Evolutionary conservation across 2,329 filamentous ascomycete species (phyloP).

Genomic region (Colletotrichum sp.): DNA sequence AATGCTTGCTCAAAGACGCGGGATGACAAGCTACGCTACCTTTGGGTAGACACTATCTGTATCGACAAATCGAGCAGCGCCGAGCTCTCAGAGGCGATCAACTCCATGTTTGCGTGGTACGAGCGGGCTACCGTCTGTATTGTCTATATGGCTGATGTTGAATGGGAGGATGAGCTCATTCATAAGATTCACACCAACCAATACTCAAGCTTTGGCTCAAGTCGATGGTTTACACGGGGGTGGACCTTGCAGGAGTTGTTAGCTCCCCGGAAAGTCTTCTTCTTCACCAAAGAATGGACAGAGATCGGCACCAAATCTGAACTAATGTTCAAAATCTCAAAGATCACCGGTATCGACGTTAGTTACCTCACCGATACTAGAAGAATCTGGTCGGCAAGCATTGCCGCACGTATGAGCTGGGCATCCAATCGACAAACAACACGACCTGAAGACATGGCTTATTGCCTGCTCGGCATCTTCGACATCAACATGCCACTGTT

Average conservation of each 20-base stretch:
- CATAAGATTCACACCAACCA: neutral
- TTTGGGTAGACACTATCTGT: constrained; percentile 37
- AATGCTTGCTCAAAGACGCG: neutral
- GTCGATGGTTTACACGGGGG: constrained; percentile 44
- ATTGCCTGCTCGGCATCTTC: constrained; percentile 32
- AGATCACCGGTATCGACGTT: constrained; percentile 7
- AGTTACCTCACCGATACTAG: neutral
- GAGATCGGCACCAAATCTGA: constrained; percentile 27
- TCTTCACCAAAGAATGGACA: constrained; percentile 33
- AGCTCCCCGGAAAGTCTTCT: constrained; percentile 37
- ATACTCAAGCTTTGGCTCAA: neutral
- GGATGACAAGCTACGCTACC: constrained; percentile 13
- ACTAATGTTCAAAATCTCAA: constrained; percentile 10
- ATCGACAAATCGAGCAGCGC: constrained; percentile 36
- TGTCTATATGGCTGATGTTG: constrained; percentile 23
- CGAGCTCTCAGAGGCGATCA: constrained; percentile 26
- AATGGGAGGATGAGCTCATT: neutral
- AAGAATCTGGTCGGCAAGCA: constrained; percentile 21
- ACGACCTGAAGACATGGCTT: constrained; percentile 27
- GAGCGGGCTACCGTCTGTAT: constrained; percentile 28
- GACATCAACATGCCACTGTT: constrained; percentile 29
- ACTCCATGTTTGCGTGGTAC: constrained; percentile 38
- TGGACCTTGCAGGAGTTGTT: constrained; percentile 73
- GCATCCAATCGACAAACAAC: constrained; percentile 26
- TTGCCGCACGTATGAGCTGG: constrained; percentile 32